Evolutionary conservation across 1,139 yeast genomes (phyloP).

Genomic region (Saccharomyces hybrid): DNA sequence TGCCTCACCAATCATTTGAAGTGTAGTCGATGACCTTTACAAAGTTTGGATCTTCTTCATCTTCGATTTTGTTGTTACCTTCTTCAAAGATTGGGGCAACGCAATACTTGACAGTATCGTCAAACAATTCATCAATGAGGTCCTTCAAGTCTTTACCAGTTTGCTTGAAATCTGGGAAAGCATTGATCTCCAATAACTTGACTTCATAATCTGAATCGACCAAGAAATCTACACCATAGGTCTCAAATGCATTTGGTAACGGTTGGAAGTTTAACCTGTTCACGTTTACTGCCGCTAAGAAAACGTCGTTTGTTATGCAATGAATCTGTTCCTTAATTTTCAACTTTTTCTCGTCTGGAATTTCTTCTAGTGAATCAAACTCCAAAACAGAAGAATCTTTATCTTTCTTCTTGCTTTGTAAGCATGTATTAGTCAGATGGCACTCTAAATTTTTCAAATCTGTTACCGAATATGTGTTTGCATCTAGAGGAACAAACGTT

Average conservation of each 20-base stretch:
- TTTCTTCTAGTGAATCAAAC: conserved; percentile 51
- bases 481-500: conserved; percentile 39
- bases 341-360: conserved; percentile 35
- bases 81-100: conserved; percentile 37
- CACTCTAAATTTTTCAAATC: conserved; percentile 38
- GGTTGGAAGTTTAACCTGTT: conserved; percentile 90
- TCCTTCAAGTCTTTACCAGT: conserved; percentile 71
- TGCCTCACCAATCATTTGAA: conserved; percentile 30
- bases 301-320: conserved; percentile 59
- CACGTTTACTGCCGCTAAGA: conserved; percentile 70
- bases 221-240: conserved; percentile 81
- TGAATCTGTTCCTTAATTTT: conserved; percentile 50
- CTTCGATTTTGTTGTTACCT: conserved; percentile 5
- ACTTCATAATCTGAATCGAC: conserved; percentile 53
- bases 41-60: conserved; percentile 22
- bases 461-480: conserved; percentile 28
- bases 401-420: conserved; percentile 49
- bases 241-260: conserved; percentile 68
- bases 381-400: conserved; percentile 52
- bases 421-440: conserved; percentile 88
- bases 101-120: conserved; percentile 37
- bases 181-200: conserved; percentile 71
- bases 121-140: conserved; percentile 55
- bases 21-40: conserved; percentile 36
- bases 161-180: conserved; percentile 94